A percentile compares a stretch with the other conserved stretches of the same genome.
phyloP scores from a whole-genome alignment of 768 basidiomycete species.

The Suillus sp. region DNA sequence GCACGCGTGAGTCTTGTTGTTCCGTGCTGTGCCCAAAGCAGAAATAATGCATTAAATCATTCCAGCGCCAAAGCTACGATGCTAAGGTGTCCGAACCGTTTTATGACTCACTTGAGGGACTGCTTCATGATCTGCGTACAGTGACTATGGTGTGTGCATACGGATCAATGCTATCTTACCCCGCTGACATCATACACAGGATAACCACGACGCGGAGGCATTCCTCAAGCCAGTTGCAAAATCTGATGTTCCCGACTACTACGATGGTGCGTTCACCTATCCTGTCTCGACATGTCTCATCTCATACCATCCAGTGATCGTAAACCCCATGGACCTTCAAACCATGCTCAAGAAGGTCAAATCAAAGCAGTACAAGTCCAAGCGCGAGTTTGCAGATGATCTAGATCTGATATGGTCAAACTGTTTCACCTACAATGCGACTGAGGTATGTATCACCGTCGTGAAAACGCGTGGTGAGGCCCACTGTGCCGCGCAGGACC shows the following conservation, averaged over 20 bases:
- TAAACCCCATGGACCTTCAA: conserved; percentile 93
- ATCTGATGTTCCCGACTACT: conserved; percentile 91
- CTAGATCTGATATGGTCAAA: conserved; percentile 97
- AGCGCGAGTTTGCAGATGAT: conserved; percentile 91
- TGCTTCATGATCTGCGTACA: conserved; percentile 82
- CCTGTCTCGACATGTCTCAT: conserved; percentile 8
- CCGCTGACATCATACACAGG: conserved; percentile 44
- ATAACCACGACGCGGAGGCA: conserved; percentile 89
- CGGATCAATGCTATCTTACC: conserved; percentile 26
- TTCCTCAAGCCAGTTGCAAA: conserved; percentile 93
- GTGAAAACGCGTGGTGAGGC: conserved; percentile 1
- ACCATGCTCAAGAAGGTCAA: conserved; percentile 95
- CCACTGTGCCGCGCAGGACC: conserved; percentile 53
- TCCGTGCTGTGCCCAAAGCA: conserved; percentile 3
- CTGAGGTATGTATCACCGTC: conserved; percentile 64
- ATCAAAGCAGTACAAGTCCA: conserved; percentile 87
- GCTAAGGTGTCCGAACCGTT: conserved; percentile 83
- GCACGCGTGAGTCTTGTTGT: conserved; percentile 64
- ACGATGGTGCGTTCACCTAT: conserved; percentile 64
- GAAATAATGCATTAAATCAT: conserved; percentile 22
- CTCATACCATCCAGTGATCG: conserved; percentile 64
- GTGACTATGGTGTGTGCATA: conserved; percentile 55
- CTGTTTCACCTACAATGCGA: conserved; percentile 89
- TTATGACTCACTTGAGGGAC: conserved; percentile 90
- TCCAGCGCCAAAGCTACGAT: conserved; percentile 54